A percentile compares a stretch with the other conserved stretches of the same genome.
These are phyloP conservation scores for Chaetomiaceae sp. DNA, from an alignment of 2,329 filamentous ascomycete genomes.

Conservation along the genomic window DNA sequence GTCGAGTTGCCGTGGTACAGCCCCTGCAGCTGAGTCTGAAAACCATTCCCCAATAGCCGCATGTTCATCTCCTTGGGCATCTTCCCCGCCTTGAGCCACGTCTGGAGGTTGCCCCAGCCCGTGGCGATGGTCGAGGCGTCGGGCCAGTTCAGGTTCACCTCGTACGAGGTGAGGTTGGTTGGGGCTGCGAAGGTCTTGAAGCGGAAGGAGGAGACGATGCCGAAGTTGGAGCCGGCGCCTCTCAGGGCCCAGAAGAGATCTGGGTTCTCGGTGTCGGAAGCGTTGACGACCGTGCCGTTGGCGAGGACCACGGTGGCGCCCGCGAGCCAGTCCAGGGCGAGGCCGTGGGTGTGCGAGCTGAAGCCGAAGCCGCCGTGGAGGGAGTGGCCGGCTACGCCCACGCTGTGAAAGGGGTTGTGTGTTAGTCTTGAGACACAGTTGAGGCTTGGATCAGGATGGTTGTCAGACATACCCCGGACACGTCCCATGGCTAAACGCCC, in stretches of 20 bases:
- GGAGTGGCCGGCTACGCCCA: constrained; percentile 38
- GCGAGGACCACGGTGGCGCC: constrained; percentile 37
- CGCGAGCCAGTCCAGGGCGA: constrained; percentile 35
- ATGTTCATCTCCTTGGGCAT: constrained; percentile 31
- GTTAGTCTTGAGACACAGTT: constrained; percentile 4
- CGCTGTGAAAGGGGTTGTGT: constrained; percentile 25
- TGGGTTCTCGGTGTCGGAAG: constrained; percentile 32
- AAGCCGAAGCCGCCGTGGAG: constrained; percentile 40
- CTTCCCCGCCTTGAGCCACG: constrained; percentile 24
- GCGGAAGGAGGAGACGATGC: constrained; percentile 37
- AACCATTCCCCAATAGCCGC: constrained; percentile 27
- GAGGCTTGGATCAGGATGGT: not conserved
- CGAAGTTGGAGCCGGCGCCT: constrained; percentile 40
- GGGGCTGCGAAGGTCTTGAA: constrained; percentile 39
- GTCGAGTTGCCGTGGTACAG: constrained; percentile 27
- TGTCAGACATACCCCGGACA: constrained; percentile 43
- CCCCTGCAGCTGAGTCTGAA: constrained; percentile 28
- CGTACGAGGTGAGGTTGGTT: constrained; percentile 29
- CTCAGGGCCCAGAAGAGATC: constrained; percentile 43
- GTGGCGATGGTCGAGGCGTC: constrained; percentile 21
- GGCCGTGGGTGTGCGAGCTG: constrained; percentile 34
- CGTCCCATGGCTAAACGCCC: constrained; percentile 46
- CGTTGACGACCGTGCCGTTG: constrained; percentile 31
- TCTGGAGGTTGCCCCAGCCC: constrained; percentile 27
- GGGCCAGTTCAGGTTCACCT: constrained; percentile 27